Evolutionary conservation across 768 basidiomycete species (phyloP).

Genomic region (Mrakia blollopis): DNA sequence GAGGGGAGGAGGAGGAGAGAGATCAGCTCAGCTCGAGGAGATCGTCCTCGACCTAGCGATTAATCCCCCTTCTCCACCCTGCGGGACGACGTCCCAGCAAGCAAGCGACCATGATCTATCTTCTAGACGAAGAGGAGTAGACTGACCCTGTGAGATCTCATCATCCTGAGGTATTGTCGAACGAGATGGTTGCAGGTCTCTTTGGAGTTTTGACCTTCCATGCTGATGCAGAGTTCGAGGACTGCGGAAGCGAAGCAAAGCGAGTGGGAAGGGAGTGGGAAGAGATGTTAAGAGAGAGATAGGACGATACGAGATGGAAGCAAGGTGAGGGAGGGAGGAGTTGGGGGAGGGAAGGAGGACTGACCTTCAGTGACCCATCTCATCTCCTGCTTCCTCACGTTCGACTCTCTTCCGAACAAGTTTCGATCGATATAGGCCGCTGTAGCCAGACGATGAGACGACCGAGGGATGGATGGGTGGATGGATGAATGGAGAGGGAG

Average conservation of each 20-base stretch:
- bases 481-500: not conserved
- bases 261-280: no score
- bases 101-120: no score
- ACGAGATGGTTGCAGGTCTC: constrained; percentile 24
- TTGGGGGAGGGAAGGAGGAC: no score
- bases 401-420: not conserved
- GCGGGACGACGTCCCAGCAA: no score
- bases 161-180: constrained; percentile 20
- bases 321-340: no score
- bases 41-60: no score
- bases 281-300: no score
- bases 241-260: no score
- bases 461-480: not conserved
- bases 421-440: constrained; percentile 8
- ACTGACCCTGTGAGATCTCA: constrained; percentile 11
- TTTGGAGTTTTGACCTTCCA: constrained; percentile 17
- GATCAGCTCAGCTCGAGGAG: no score
- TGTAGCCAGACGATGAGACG: not conserved
- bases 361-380: not conserved
- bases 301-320: no score
- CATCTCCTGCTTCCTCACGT: constrained; percentile 12
- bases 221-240: not conserved
- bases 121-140: not conserved
- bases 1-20: no score
- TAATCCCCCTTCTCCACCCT: no score